These are phyloP conservation scores for Gryganskiella cystojenkinii DNA, from an alignment of 192 early-diverging fungal genomes.

Conservation along the genomic window DNA sequence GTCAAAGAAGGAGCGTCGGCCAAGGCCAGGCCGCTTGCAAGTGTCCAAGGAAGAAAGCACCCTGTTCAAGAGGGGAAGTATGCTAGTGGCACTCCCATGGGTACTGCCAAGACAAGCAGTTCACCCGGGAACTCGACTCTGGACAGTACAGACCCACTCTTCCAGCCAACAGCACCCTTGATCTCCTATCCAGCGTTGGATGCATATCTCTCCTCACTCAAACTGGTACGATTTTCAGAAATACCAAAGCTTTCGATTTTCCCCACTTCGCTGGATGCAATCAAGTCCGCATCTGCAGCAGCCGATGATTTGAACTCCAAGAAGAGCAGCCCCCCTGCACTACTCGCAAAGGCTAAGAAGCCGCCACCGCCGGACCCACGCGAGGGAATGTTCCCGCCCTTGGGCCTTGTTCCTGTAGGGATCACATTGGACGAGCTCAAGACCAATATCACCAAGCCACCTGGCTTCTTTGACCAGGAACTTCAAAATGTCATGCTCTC, in stretches of 20 bases:
- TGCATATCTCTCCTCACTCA: slow-evolving; percentile 41
- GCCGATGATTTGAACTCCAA: neutral
- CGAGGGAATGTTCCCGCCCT: slow-evolving; percentile 51
- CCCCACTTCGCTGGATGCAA: neutral
- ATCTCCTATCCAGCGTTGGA: slow-evolving; percentile 40
- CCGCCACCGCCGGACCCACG: slow-evolving; percentile 15
- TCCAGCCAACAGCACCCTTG: slow-evolving; percentile 36
- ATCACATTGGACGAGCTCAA: slow-evolving; percentile 48
- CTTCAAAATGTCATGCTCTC: slow-evolving; percentile 48
- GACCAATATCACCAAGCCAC: slow-evolving; percentile 38
- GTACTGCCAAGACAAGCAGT: slow-evolving; percentile 23
- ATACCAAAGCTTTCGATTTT: neutral
- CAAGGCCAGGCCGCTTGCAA: neutral
- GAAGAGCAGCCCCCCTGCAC: slow-evolving; percentile 1
- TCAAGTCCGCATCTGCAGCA: neutral
- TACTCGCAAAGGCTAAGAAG: slow-evolving; percentile 16
- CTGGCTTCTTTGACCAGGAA: slow-evolving; percentile 45
- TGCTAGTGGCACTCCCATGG: slow-evolving; percentile 31
- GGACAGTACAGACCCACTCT: slow-evolving; percentile 28
- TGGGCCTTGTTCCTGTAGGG: slow-evolving; percentile 35
- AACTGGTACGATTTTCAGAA: slow-evolving; percentile 18
- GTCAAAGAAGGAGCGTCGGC: neutral
- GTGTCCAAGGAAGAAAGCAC: neutral
- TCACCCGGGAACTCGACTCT: slow-evolving; percentile 20
- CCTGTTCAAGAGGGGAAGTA: slow-evolving; percentile 14